These are phyloP conservation scores for Entomortierella chlamydospora DNA, from an alignment of 192 early-diverging fungal genomes.

Conservation along the genomic window DNA sequence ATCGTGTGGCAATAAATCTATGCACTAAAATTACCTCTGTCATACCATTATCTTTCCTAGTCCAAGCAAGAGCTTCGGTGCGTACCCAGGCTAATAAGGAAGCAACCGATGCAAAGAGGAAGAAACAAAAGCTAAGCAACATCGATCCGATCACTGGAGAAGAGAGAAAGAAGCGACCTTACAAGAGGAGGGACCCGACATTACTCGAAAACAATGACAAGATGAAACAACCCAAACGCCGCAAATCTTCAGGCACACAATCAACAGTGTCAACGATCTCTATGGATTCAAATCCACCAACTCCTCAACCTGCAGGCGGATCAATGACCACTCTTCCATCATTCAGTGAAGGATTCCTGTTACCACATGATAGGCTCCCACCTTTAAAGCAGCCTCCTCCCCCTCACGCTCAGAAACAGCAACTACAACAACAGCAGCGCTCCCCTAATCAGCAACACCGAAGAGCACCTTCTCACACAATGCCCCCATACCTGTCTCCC, in stretches of 20 bases:
- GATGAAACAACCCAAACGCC: slow-evolving; percentile 17
- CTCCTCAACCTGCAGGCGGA: too few species aligned
- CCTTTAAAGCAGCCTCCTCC: slow-evolving; percentile 9
- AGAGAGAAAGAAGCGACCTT: slow-evolving; percentile 39
- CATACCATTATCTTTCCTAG: slow-evolving; percentile 6
- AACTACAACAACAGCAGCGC: neutral
- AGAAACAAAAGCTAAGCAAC: slow-evolving; percentile 29
- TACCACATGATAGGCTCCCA: slow-evolving; percentile 20
- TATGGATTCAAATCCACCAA: neutral
- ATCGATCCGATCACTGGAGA: slow-evolving; percentile 16
- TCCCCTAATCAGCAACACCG: slow-evolving; percentile 3
- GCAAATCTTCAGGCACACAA: slow-evolving; percentile 35
- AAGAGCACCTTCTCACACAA: slow-evolving; percentile 6
- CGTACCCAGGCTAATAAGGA: slow-evolving; percentile 18
- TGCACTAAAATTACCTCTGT: neutral
- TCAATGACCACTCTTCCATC: slow-evolving; percentile 26
- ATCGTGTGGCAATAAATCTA: neutral
- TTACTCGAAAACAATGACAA: slow-evolving; percentile 31
- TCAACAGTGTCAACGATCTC: neutral
- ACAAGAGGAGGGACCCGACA: slow-evolving; percentile 17
- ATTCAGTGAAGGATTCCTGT: slow-evolving; percentile 37
- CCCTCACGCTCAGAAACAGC: neutral
- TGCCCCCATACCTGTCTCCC: neutral
- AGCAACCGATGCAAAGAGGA: slow-evolving; percentile 23
- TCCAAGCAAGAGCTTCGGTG: slow-evolving; percentile 9